phyloP scores from a whole-genome alignment of 75 land plant genomes.

The Cryptomeria japonica region DNA sequence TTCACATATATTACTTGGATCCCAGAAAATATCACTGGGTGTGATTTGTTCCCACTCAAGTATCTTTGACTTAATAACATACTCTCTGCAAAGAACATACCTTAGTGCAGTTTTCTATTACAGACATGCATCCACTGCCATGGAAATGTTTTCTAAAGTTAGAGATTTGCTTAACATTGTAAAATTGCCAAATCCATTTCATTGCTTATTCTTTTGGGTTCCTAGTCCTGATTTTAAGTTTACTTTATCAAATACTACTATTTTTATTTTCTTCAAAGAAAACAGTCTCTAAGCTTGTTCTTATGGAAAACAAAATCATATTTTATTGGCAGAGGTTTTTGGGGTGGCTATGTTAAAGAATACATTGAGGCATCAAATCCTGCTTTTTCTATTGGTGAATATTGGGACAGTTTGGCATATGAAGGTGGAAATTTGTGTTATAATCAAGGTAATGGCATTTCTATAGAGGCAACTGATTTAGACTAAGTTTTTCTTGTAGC shows the following conservation, averaged over 20 bases:
- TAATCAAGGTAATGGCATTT: slow-evolving; percentile 57
- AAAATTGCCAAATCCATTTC: not conserved
- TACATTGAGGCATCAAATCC: slow-evolving; percentile 79
- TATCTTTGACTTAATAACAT: not conserved
- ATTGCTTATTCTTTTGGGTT: not conserved
- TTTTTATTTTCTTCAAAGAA: not conserved
- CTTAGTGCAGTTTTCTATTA: not conserved
- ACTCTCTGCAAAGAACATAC: not conserved
- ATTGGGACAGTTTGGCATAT: slow-evolving; percentile 81
- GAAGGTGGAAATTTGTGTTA: slow-evolving; percentile 71
- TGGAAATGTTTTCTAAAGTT: not conserved
- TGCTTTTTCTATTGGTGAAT: slow-evolving; percentile 82
- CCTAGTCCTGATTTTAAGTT: not conserved
- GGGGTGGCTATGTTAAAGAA: slow-evolving; percentile 81
- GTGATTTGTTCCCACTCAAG: not conserved
- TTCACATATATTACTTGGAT: not conserved
- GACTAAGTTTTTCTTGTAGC: not conserved
- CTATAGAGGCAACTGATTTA: not conserved
- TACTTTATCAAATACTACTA: not conserved
- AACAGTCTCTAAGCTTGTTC: not conserved
- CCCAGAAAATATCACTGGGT: not conserved
- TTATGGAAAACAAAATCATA: slow-evolving; percentile 2
- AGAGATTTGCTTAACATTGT: not conserved
- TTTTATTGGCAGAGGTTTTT: slow-evolving; percentile 61
- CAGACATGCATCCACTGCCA: not conserved